These are phyloP conservation scores for Sanghuangporus baumii DNA, from an alignment of 1,284 basidiomycete genomes.

Conservation along the genomic window DNA sequence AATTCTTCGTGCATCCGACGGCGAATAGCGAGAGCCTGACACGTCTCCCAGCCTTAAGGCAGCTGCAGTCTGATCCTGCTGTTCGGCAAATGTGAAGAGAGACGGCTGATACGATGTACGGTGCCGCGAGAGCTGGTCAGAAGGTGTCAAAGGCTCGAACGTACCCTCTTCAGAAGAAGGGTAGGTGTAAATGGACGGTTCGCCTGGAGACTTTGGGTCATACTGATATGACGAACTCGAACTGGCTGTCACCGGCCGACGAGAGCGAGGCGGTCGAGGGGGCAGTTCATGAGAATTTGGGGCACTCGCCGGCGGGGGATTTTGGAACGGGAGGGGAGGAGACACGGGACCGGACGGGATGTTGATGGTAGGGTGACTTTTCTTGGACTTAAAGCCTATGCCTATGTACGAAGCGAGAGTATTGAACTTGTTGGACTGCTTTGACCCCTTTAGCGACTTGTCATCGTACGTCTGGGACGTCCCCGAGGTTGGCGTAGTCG, in stretches of 20 bases:
- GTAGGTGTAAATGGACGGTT: conserved; percentile 17
- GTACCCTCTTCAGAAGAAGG: conserved; percentile 15
- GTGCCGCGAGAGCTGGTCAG: conserved; percentile 17
- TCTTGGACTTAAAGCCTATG: conserved; percentile 60
- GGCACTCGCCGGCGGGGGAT: conserved; percentile 31
- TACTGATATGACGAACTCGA: conserved; percentile 25
- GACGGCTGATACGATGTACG: conserved; percentile 17
- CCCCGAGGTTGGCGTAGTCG: conserved; percentile 5
- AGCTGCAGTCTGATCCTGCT: conserved; percentile 9
- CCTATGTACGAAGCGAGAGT: conserved; percentile 54
- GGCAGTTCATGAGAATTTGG: conserved; percentile 15
- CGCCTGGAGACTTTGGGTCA: conserved; percentile 26
- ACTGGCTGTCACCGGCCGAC: conserved; percentile 24
- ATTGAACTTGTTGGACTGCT: conserved; percentile 41
- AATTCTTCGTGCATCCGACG: conserved; percentile 8
- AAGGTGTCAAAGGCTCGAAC: conserved; percentile 16
- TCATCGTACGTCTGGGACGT: conserved; percentile 27
- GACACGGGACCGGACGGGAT: conserved; percentile 23
- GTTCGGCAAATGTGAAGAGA: conserved; percentile 15
- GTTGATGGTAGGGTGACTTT: conserved; percentile 38
- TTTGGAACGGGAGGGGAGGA: conserved; percentile 31
- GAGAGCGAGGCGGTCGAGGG: conserved; percentile 22
- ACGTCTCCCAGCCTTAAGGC: background rate
- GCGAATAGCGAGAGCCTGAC: conserved; percentile 1
- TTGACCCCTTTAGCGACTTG: conserved; percentile 24